These are phyloP conservation scores for Dryadomyces sulphureus DNA, from an alignment of 2,329 filamentous ascomycete species.

Conservation along the genomic window DNA sequence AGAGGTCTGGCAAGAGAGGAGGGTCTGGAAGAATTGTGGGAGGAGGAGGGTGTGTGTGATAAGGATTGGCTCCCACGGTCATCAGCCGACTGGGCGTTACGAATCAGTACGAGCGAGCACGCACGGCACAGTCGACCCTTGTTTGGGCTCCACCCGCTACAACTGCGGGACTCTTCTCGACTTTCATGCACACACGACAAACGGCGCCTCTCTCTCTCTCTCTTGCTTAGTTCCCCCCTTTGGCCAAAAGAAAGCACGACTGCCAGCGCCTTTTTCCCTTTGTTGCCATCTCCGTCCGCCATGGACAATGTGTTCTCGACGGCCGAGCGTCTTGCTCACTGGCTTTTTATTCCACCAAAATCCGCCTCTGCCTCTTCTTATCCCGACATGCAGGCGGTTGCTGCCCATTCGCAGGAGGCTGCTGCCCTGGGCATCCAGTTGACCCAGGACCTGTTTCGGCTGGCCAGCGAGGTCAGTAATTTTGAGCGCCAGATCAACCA, in stretches of 20 bases:
- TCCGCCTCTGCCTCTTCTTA: neutral
- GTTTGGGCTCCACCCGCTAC: neutral
- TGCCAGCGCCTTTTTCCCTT: too few species aligned
- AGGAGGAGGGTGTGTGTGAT: too few species aligned
- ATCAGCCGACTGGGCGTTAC: neutral
- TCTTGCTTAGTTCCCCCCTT: neutral
- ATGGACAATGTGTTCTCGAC: neutral
- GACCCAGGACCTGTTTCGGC: constrained; percentile 9
- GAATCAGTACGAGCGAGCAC: neutral
- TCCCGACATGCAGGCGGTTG: constrained; percentile 6
- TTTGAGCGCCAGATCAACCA: constrained; percentile 9
- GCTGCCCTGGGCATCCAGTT: constrained; percentile 9
- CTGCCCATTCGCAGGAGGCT: constrained; percentile 7
- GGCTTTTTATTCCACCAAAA: neutral
- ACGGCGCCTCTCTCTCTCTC: neutral
- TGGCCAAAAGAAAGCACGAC: neutral
- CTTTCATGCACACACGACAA: neutral
- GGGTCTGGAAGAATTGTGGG: neutral
- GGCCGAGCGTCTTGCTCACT: neutral
- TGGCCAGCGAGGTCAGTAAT: constrained; percentile 6
- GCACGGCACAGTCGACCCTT: neutral
- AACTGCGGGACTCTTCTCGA: neutral
- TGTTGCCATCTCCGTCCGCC: too few species aligned
- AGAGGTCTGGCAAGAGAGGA: neutral
- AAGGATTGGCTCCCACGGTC: neutral